These are phyloP conservation scores for Parmelia sp. DNA, from an alignment of 495 filamentous ascomycete genomes.

Conservation along the genomic window DNA sequence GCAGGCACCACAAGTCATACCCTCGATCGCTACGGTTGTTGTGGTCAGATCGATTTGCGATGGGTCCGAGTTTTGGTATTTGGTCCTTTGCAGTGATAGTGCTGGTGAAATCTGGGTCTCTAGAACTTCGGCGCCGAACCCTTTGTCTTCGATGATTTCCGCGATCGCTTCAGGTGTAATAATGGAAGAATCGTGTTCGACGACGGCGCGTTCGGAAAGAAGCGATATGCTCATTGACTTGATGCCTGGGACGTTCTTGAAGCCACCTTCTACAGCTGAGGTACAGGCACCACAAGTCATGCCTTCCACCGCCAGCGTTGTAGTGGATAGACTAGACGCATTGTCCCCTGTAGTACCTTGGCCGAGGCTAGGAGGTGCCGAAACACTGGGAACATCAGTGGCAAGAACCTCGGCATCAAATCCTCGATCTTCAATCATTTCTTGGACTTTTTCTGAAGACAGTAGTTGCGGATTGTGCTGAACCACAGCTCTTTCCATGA, in stretches of 20 bases:
- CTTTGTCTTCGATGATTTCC: slow-evolving; percentile 86
- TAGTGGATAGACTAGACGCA: slow-evolving; percentile 46
- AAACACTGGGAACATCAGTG: slow-evolving; percentile 58
- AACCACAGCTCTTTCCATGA: slow-evolving; percentile 86
- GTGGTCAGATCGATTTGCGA: slow-evolving; percentile 39
- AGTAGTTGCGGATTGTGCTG: slow-evolving; percentile 77
- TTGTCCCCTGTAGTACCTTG: slow-evolving; percentile 29
- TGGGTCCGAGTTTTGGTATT: slow-evolving; percentile 37
- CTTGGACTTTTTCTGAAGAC: slow-evolving; percentile 63
- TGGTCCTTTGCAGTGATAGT: slow-evolving; percentile 25
- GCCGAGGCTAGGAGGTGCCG: slow-evolving; percentile 18
- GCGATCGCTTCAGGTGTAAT: slow-evolving; percentile 63
- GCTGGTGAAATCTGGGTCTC: slow-evolving; percentile 33
- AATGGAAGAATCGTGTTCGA: slow-evolving; percentile 69
- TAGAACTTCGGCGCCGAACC: slow-evolving; percentile 83
- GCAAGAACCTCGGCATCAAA: slow-evolving; percentile 92
- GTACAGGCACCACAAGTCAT: slow-evolving; percentile 98
- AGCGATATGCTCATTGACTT: slow-evolving; percentile 82
- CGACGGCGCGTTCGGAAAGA: slow-evolving; percentile 58
- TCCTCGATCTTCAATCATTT: slow-evolving; percentile 87
- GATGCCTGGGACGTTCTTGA: slow-evolving; percentile 66
- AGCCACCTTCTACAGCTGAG: slow-evolving; percentile 76
- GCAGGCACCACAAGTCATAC: slow-evolving; percentile 97
- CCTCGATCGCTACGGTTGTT: slow-evolving; percentile 79
- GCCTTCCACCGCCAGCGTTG: slow-evolving; percentile 84